A percentile compares a stretch with the other conserved stretches of the same genome.
Conservation (phyloP, 805 yeast species). For the Nakazawaea wyomingensis region DNA sequence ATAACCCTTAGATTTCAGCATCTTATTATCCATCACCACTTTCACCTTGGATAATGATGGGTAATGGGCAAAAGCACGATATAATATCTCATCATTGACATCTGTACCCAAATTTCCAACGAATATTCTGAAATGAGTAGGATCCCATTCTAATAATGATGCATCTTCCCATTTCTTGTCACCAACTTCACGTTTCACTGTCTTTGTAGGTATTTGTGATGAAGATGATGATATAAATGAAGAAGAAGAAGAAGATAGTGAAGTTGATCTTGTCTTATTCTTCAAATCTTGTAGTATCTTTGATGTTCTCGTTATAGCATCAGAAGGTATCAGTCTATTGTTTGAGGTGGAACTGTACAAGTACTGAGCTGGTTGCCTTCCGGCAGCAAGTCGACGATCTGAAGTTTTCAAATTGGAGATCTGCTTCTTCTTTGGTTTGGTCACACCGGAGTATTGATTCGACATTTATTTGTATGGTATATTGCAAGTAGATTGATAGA, state of each 20-base stretch:
- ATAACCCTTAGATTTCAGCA: conserved; percentile 54
- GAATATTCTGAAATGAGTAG: conserved; percentile 63
- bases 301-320: conserved; percentile 16
- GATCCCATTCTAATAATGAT: conserved; percentile 57
- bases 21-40: conserved; percentile 48
- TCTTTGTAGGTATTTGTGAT: conserved; percentile 16
- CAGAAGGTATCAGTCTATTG: conserved; percentile 19
- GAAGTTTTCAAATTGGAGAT: conserved; percentile 32
- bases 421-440: conserved; percentile 10
- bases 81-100: conserved; percentile 53
- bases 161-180: conserved; percentile 45
- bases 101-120: conserved; percentile 73
- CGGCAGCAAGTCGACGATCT: conserved; percentile 52
- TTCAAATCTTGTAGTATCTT: conserved; percentile 17
- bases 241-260: neutral
- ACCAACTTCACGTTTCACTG: conserved; percentile 40
- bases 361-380: conserved; percentile 41
- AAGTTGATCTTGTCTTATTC: conserved; percentile 5
- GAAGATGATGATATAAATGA: neutral
- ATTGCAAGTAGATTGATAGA: too few relatives aligned
- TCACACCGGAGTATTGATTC: conserved; percentile 2
- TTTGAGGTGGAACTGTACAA: conserved; percentile 27
- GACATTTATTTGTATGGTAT: neutral
- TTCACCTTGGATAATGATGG: conserved; percentile 50
- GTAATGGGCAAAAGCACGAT: conserved; percentile 49